phyloP scores from a whole-genome alignment of 2,329 filamentous ascomycete genomes.

The Camptophora hylomeconis region DNA sequence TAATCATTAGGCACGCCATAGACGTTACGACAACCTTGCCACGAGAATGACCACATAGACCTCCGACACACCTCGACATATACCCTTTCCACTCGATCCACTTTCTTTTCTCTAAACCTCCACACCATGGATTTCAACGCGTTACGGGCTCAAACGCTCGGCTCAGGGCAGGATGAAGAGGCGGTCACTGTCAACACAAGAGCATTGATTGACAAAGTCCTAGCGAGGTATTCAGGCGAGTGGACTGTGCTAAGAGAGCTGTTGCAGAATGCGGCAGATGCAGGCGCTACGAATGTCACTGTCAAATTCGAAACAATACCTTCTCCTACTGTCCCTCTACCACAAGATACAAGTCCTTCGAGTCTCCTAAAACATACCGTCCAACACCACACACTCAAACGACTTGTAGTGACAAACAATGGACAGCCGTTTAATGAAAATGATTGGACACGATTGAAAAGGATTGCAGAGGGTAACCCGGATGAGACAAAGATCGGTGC shows the following conservation, averaged over 20 bases:
- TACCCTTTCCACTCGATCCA: conserved; percentile 1
- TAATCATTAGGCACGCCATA: no score
- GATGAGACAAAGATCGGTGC: conserved; percentile 99
- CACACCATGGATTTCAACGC: conserved; percentile 40
- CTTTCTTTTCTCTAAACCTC: conserved; percentile 5
- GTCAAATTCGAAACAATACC: conserved; percentile 88
- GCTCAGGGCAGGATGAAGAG: conserved; percentile 79
- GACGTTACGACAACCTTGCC: no score
- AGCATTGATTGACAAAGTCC: conserved; percentile 92
- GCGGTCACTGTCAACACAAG: conserved; percentile 96
- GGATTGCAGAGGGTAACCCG: conserved; percentile 97
- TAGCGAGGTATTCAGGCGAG: conserved; percentile 92
- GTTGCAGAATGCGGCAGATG: conserved; percentile 97
- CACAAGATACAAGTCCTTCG: conserved; percentile 52
- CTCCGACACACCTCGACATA: background rate
- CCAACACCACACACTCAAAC: conserved; percentile 70
- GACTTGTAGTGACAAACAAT: conserved; percentile 86
- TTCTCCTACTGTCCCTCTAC: conserved; percentile 60
- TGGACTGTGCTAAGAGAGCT: conserved; percentile 81
- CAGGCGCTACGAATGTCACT: conserved; percentile 74
- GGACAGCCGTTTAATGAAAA: conserved; percentile 76
- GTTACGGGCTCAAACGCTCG: conserved; percentile 76
- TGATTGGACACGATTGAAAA: conserved; percentile 86
- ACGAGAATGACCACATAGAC: no score
- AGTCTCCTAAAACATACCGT: conserved; percentile 71